Conservation (phyloP, 2,329 filamentous ascomycete genomes). For the Phaeosphaeriaceae sp. region DNA sequence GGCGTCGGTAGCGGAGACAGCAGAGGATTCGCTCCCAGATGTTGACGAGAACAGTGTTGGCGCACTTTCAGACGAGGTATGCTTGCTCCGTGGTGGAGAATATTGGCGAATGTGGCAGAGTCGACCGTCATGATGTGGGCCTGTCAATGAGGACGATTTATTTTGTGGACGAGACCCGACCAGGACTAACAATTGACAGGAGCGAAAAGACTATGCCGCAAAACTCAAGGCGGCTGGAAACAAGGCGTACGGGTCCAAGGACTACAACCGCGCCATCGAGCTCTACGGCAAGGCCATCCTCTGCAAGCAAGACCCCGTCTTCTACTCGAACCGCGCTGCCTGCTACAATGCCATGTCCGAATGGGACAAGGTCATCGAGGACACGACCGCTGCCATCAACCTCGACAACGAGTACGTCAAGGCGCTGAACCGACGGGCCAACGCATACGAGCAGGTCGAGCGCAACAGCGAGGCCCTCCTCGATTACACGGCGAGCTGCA, state of each 20-base stretch:
- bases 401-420: slow-evolving; percentile 97
- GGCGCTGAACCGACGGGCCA: slow-evolving; percentile 93
- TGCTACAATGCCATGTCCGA: slow-evolving; percentile 93
- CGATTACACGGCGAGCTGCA: slow-evolving; percentile 98
- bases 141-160: background rate
- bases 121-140: background rate
- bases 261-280: slow-evolving; percentile 91
- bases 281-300: slow-evolving; percentile 95
- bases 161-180: background rate
- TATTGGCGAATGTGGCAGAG: background rate
- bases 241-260: slow-evolving; percentile 93
- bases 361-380: slow-evolving; percentile 96
- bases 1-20: slow-evolving; percentile 44
- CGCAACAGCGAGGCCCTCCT: slow-evolving; percentile 93
- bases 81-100: background rate
- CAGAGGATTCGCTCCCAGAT: slow-evolving; percentile 57
- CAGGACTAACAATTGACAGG: slow-evolving; percentile 53
- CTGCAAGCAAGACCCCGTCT: slow-evolving; percentile 96
- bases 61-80: slow-evolving; percentile 52
- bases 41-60: slow-evolving; percentile 56
- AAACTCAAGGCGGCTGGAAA: slow-evolving; percentile 96
- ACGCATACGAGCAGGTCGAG: slow-evolving; percentile 92
- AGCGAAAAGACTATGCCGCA: slow-evolving; percentile 84
- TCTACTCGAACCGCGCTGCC: slow-evolving; percentile 97
- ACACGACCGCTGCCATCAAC: slow-evolving; percentile 91